A percentile compares a stretch with the other conserved stretches of the same genome.
Conservation (phyloP, 139 green algal genomes). For the Volvox africanus region DNA sequence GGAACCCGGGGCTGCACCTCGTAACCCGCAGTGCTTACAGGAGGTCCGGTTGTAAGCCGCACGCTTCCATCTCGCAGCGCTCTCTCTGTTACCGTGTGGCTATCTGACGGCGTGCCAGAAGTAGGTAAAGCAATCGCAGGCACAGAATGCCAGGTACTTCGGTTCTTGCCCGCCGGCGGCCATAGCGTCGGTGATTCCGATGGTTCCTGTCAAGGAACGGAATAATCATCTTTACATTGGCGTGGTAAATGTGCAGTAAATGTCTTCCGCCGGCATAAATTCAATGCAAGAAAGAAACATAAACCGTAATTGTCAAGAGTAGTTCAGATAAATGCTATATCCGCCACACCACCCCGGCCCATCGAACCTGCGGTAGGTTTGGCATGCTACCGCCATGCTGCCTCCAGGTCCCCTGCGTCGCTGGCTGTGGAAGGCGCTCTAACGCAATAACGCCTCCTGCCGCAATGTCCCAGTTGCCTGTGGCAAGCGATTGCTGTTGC, state of each 20-base stretch:
- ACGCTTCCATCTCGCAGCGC: background rate
- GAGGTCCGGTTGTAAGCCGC: background rate
- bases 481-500: background rate
- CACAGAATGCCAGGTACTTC: conserved; percentile 1
- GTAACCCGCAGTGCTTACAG: background rate
- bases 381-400: conserved; percentile 7
- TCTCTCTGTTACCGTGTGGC: background rate
- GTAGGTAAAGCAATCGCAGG: background rate
- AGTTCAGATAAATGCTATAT: no score
- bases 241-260: no score
- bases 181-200: background rate
- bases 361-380: background rate
- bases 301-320: no score
- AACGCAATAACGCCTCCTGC: background rate
- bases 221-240: background rate
- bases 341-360: no score
- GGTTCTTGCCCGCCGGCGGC: background rate
- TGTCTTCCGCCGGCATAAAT: no score
- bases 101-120: background rate
- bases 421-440: background rate
- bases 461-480: background rate
- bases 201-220: background rate
- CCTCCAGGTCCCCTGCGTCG: background rate
- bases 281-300: no score
- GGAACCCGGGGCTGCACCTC: background rate